These are phyloP conservation scores for Termitomyces sp. DNA, from an alignment of 768 basidiomycete genomes.

Conservation along the genomic window DNA sequence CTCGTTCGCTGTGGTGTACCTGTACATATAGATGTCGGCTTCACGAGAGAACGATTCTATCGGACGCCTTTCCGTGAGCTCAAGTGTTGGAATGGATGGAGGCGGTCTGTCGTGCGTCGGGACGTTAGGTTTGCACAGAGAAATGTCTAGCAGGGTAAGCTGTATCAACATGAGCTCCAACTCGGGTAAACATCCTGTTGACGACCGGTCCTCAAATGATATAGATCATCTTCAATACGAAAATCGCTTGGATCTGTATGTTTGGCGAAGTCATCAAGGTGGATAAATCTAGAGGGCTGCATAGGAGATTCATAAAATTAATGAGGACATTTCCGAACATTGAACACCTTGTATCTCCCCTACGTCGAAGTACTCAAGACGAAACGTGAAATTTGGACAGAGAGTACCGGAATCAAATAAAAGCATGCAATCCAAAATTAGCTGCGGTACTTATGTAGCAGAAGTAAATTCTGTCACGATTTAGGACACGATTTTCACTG, in stretches of 20 bases:
- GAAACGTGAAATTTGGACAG: no score
- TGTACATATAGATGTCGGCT: conserved; percentile 2
- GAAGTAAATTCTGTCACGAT: not conserved
- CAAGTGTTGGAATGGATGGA: not conserved
- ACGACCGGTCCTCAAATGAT: no score
- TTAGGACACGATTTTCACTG: no score
- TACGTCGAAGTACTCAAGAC: not conserved
- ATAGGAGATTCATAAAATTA: no score
- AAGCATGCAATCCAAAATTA: not conserved
- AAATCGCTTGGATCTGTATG: no score
- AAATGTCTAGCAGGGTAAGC: not conserved
- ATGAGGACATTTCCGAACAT: no score
- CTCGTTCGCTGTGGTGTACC: conserved; percentile 8
- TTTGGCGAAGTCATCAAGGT: no score
- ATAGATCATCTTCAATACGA: no score
- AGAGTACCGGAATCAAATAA: not conserved
- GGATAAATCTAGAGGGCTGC: not conserved
- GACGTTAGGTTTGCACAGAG: no score
- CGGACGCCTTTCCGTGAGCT: not conserved
- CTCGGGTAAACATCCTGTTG: no score
- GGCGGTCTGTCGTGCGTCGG: not conserved
- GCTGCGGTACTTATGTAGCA: not conserved
- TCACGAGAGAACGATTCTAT: not conserved
- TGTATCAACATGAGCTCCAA: not conserved
- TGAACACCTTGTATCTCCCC: not conserved